Conservation (phyloP, 148 eudicot genomes). For the Amaranthus hypochondriacus region DNA sequence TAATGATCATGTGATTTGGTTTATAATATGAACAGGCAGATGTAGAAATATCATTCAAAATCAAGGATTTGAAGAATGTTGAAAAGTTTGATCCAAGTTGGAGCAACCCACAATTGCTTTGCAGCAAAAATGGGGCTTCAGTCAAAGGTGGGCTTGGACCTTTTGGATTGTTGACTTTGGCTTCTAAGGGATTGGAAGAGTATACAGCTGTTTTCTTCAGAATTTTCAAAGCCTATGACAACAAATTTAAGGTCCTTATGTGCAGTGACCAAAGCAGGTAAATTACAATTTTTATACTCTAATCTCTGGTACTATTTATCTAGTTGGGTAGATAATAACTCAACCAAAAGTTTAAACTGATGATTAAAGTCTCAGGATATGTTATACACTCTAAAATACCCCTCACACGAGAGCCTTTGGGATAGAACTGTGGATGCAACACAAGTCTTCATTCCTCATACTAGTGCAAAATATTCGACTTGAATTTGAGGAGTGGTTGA, state of each 20-base stretch:
- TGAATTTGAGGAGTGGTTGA: too few species aligned
- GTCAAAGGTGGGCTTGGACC: constrained; percentile 50
- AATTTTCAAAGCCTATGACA: constrained; percentile 37
- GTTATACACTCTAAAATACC: too few species aligned
- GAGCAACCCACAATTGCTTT: constrained; percentile 47
- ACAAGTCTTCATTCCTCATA: too few species aligned
- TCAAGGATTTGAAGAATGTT: constrained; percentile 32
- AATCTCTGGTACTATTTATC: too few species aligned
- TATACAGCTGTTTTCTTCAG: constrained; percentile 64
- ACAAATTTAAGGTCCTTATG: constrained; percentile 51
- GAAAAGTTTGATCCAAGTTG: constrained; percentile 42
- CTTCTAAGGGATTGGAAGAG: constrained; percentile 52
- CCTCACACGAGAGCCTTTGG: too few species aligned
- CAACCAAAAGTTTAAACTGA: too few species aligned
- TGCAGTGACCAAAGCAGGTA: constrained; percentile 72
- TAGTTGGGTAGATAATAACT: too few species aligned
- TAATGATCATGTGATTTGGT: neutral
- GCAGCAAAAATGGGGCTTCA: constrained; percentile 42
- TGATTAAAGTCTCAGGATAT: too few species aligned
- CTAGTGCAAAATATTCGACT: too few species aligned
- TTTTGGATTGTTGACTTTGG: constrained; percentile 56
- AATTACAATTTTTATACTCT: neutral
- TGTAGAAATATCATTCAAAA: constrained; percentile 48
- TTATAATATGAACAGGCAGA: constrained; percentile 39
- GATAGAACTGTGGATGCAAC: too few species aligned